These are phyloP conservation scores for Isabelozyma rhagii DNA, from an alignment of 805 yeast species.

Conservation along the genomic window DNA sequence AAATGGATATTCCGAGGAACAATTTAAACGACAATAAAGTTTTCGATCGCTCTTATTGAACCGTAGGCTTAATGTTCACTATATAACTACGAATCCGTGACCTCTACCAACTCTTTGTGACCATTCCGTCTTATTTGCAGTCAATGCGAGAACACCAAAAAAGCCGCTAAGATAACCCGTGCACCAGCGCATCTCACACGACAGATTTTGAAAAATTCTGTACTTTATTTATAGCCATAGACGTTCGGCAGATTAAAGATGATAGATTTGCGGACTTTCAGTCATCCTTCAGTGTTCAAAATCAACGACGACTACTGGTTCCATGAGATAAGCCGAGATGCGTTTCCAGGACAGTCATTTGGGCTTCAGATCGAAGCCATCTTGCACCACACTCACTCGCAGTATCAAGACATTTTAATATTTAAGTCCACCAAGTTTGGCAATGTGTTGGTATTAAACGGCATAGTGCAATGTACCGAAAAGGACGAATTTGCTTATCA, in stretches of 20 bases:
- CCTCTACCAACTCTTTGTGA: too few relatives aligned
- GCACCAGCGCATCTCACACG: background rate
- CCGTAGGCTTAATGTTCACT: too few relatives aligned
- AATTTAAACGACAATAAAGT: too few relatives aligned
- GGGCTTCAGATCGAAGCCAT: slow-evolving; percentile 59
- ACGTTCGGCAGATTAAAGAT: background rate
- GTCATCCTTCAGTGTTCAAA: slow-evolving; percentile 25
- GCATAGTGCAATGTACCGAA: slow-evolving; percentile 88
- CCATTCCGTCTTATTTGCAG: too few relatives aligned
- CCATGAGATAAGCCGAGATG: slow-evolving; percentile 63
- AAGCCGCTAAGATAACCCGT: background rate
- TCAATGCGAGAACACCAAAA: background rate
- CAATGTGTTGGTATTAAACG: slow-evolving; percentile 85
- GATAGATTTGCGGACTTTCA: slow-evolving; percentile 14
- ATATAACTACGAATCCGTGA: too few relatives aligned
- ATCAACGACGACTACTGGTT: slow-evolving; percentile 60
- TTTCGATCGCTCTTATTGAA: too few relatives aligned
- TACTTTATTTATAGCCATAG: background rate
- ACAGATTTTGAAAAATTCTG: background rate
- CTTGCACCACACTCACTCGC: slow-evolving; percentile 63
- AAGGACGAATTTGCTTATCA: slow-evolving; percentile 93
- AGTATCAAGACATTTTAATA: slow-evolving; percentile 78
- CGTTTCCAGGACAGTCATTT: slow-evolving; percentile 88
- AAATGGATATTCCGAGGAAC: too few relatives aligned
- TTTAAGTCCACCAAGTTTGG: slow-evolving; percentile 77